Evolutionary conservation across 2,329 filamentous ascomycete genomes (phyloP), one percentile per base, ranked within the genome.

Genomic region (Phaeophleospora eucalypticola): DNA sequence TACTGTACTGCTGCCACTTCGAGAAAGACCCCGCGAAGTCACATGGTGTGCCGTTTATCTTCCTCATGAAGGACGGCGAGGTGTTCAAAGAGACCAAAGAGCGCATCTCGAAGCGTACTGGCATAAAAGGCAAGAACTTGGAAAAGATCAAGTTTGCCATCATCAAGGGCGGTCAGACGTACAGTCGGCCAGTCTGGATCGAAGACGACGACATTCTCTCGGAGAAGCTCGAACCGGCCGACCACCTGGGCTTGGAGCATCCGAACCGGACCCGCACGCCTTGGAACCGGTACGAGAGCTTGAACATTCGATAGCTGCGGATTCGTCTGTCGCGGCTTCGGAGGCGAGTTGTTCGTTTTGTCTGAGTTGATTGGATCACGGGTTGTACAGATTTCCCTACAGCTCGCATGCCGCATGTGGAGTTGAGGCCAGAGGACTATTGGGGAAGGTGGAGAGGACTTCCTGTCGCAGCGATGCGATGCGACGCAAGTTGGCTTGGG

Each of bases 111-210:
- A 91, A 90, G 68, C 80, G 91, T 49, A 95, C 88, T 0, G 90
- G 90, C 19, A 84, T 98, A 71, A 96, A 96, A 70, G 94, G 93
- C 68, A 98, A 98, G 76, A 89, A 89, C 56, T 90, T 98, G 58
- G 91, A 98, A 69, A 97, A 97, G 76, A 93, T 98, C 69, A 96
- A 94, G 69, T 96, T 98, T 73, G 87, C 89, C 4, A 70, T 95
- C 24, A 79, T 96, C 27, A 83, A 66, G 77, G 60, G 62, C 15
- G 86, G 65, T 58, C 71, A 58, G 29, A 77, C 81, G 42, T 94
- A 87, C 68, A 82, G 86, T 33, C 89, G 86, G 63, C 86, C 89
- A 19, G 79, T 82, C 49, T 94, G 94, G 71, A 74, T 98, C 38
- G 82, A 85, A 57, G 93, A 97, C 71, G 89, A 75, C 34, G 72